These are phyloP conservation scores for Xylaria hypoxylon DNA, from an alignment of 2,329 filamentous ascomycete species.

Conservation along the genomic window DNA sequence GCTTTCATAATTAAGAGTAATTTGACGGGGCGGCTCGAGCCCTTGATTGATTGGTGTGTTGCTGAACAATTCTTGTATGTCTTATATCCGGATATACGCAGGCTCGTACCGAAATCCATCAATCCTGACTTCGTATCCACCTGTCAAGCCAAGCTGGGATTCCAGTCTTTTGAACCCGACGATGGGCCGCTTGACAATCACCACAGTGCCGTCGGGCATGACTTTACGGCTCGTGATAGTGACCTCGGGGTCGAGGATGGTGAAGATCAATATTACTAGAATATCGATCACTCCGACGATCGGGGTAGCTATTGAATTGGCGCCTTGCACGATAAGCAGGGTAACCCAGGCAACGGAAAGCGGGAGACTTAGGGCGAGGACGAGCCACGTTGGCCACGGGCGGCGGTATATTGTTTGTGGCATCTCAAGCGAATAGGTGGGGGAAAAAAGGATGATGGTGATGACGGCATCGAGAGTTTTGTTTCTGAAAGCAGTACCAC, in stretches of 20 bases:
- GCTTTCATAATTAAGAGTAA: too few relatives aligned
- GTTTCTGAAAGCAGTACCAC: too few relatives aligned
- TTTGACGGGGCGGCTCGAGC: too few relatives aligned
- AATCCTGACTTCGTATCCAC: constrained; percentile 35
- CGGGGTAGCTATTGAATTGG: neutral
- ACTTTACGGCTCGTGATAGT: constrained; percentile 19
- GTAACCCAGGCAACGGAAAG: constrained; percentile 18
- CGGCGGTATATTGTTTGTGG: constrained; percentile 32
- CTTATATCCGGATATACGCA: constrained; percentile 31
- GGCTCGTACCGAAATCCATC: constrained; percentile 36
- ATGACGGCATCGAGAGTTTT: too few relatives aligned
- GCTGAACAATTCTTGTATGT: neutral
- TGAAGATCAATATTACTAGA: constrained; percentile 10
- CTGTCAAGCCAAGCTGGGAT: constrained; percentile 26
- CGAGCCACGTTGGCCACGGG: constrained; percentile 32
- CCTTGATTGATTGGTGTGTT: neutral
- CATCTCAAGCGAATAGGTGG: constrained; percentile 9
- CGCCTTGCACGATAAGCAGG: constrained; percentile 5
- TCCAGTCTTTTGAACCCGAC: constrained; percentile 30
- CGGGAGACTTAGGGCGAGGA: constrained; percentile 4
- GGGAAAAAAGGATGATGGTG: too few relatives aligned
- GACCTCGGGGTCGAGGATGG: constrained; percentile 28
- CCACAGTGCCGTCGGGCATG: constrained; percentile 25
- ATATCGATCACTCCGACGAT: neutral
- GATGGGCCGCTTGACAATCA: constrained; percentile 29